Base-by-base conservation (phyloP, 2,329 filamentous ascomycete species). In the Fusarium neocosmosporiellum region DNA sequence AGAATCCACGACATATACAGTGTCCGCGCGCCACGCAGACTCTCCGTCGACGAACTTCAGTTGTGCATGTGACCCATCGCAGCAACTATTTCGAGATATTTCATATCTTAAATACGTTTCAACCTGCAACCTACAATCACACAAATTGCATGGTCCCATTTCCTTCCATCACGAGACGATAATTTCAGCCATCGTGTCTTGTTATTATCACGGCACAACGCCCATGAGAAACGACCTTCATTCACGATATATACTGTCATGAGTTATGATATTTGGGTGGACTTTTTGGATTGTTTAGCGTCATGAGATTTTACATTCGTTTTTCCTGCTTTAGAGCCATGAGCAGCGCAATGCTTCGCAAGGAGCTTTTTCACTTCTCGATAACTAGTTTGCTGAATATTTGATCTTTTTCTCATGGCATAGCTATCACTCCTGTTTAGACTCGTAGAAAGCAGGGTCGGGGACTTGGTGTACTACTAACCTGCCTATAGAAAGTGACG, bases 1-100 rank as follows among this genome's bases (percentile, higher is more conserved):
- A 65, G 48, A 59, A 55, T 65, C n/a, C 63, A 65, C 24, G 57
- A 65, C 27, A 55, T 65, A 7, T 50, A 59, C 41, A 65, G 63
- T 14, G 57, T 65, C 34, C 63, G 63, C 14, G 57, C 63, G 10
- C 63, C 63, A 9, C 33, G 63, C 14, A 41, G 27, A 22, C 43
- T 65, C 14, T 65, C 63, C 2, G 14, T 31, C 27, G 63, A 37
- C 8, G 63, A 65, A 31, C 31, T 65, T 8, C 46, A 65, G 43
- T 60, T 16, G 20, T 65, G 63, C 36, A 53, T 39, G 46, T 65
- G 16, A 64, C 5, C 31, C 14, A 24, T 36, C 33, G 7, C 31
- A 24, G 27, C 53, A 27, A 10, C 22, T 16, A 50, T 24, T 24
- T 34, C 31, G 33, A 55, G 53, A 55, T 55, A 22, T 55, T 18